phyloP scores from a whole-genome alignment of 2,329 filamentous ascomycete species.

The Penicillium fuscoglaucum region DNA sequence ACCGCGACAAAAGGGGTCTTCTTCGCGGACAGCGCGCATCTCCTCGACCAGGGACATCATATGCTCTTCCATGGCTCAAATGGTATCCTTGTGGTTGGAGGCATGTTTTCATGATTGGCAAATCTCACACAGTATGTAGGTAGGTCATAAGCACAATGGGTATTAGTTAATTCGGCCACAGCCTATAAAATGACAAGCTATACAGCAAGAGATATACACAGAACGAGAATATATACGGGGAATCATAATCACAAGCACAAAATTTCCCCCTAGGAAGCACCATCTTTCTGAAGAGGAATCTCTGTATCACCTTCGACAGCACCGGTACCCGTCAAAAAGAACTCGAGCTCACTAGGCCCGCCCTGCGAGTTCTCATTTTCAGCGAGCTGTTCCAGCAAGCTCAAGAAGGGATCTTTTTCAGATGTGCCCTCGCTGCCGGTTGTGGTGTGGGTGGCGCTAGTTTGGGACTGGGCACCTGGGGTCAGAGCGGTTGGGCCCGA shows the following conservation, averaged over 20 bases:
- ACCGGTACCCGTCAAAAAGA: constrained; percentile 59
- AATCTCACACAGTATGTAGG: background rate
- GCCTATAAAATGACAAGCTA: background rate
- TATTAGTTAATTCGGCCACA: constrained; percentile 2
- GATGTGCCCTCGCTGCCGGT: constrained; percentile 36
- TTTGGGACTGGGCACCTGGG: constrained; percentile 47
- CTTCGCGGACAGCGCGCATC: too few relatives aligned
- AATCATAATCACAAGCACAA: background rate
- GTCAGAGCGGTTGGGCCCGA: constrained; percentile 27
- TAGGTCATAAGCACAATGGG: background rate
- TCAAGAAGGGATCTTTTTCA: constrained; percentile 80
- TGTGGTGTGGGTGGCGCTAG: constrained; percentile 44
- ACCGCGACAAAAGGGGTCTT: too few relatives aligned
- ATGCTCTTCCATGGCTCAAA: too few relatives aligned
- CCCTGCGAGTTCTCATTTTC: constrained; percentile 71
- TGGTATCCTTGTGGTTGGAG: too few relatives aligned
- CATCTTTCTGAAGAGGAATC: constrained; percentile 2
- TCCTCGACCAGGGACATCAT: too few relatives aligned
- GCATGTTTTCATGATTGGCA: too few relatives aligned
- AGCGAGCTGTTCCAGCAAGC: constrained; percentile 75
- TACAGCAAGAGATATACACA: background rate
- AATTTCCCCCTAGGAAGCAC: background rate
- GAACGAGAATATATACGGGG: background rate
- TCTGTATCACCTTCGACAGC: constrained; percentile 13
- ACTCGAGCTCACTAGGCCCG: constrained; percentile 73